These are phyloP conservation scores for Lumnitzera littorea DNA, from an alignment of 345 rosid species.

Conservation along the genomic window DNA sequence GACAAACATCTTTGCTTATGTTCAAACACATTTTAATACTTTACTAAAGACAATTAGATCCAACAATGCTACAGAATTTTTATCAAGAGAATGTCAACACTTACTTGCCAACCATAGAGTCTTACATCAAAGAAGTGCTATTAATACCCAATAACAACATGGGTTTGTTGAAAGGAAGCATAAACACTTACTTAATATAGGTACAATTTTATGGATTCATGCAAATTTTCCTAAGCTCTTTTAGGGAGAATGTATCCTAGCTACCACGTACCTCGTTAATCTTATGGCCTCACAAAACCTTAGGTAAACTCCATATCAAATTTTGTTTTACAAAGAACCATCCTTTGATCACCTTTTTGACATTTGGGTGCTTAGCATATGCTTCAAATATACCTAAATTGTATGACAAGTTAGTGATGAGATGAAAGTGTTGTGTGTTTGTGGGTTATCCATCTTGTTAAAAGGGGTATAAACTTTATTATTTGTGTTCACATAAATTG, in stretches of 20 bases:
- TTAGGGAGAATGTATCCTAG: background rate
- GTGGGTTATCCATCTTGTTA: no score
- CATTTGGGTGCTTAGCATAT: no score
- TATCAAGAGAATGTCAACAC: background rate
- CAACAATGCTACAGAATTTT: background rate
- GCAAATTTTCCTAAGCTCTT: background rate
- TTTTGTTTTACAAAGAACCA: no score
- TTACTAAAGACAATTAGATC: background rate
- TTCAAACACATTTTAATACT: background rate
- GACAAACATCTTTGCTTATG: background rate
- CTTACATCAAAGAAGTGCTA: background rate
- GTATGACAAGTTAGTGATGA: no score
- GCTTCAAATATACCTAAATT: no score
- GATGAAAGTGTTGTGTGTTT: no score
- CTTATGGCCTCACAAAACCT: no score
- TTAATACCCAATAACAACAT: background rate
- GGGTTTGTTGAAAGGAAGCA: background rate
- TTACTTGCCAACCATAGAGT: background rate
- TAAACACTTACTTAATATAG: background rate
- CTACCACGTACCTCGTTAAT: background rate
- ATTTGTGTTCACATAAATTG: no score
- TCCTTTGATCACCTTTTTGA: no score
- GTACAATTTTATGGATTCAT: background rate
- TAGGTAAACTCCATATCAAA: no score
- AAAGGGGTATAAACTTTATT: no score